Percentiles rank a stretch among this genome's conserved stretches.
These are phyloP conservation scores for Kuraishia cidri DNA, from an alignment of 805 yeast species.

Conservation along the genomic window DNA sequence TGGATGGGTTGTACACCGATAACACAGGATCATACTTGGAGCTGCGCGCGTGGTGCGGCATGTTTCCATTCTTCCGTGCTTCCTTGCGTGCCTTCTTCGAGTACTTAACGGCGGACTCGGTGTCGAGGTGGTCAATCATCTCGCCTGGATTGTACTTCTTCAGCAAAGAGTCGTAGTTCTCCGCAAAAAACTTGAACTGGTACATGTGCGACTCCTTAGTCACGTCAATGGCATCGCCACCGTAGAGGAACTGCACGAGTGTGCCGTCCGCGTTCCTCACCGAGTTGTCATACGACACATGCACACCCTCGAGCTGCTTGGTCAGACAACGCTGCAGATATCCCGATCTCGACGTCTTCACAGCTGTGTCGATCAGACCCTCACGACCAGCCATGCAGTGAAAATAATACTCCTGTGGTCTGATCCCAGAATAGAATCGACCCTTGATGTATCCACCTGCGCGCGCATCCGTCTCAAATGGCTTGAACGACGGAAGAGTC, in stretches of 20 bases:
- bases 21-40: conserved; percentile 81
- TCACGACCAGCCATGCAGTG: conserved; percentile 99
- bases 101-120: conserved; percentile 73
- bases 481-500: conserved; percentile 92
- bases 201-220: conserved; percentile 91
- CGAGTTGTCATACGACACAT: conserved; percentile 86
- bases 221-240: conserved; percentile 95
- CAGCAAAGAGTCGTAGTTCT: conserved; percentile 80
- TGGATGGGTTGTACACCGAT: conserved; percentile 79
- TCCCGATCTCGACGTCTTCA: conserved; percentile 96
- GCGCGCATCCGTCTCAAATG: conserved; percentile 93
- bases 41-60: conserved; percentile 56
- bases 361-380: conserved; percentile 99
- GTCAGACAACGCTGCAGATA: conserved; percentile 97
- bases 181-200: conserved; percentile 87
- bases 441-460: conserved; percentile 98
- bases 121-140: conserved; percentile 64
- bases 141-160: conserved; percentile 82
- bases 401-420: conserved; percentile 98
- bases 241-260: conserved; percentile 88
- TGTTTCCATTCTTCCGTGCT: conserved; percentile 49
- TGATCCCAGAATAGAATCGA: conserved; percentile 94
- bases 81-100: conserved; percentile 75
- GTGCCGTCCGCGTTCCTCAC: conserved; percentile 96
- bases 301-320: conserved; percentile 96